A percentile compares a stretch with the other conserved stretches of the same genome.
Conservation (phyloP, 306 rosid species). For the Fragaria nilgerrensis region DNA sequence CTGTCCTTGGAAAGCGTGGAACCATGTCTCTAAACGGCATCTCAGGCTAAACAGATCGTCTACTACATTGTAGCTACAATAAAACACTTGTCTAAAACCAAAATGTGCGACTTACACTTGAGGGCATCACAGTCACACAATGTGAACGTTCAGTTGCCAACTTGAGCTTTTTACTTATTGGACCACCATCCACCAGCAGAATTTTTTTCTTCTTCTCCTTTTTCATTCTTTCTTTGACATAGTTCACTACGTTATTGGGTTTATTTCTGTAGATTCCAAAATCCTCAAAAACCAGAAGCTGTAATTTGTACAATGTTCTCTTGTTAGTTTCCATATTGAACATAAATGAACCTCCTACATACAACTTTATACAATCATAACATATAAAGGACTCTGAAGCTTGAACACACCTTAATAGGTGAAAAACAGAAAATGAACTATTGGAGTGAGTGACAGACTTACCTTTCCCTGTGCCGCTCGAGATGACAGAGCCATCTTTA, state of each 20-base stretch:
- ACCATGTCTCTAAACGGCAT: conserved; percentile 1
- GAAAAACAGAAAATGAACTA: not conserved
- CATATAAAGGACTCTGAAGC: not conserved
- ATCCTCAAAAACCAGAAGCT: conserved; percentile 88
- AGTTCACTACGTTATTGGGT: conserved; percentile 70
- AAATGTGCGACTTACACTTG: conserved; percentile 55
- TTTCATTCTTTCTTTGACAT: conserved; percentile 31
- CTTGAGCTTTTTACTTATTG: conserved; percentile 66
- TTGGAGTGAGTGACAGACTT: conserved; percentile 23
- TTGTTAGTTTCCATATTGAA: conserved; percentile 14
- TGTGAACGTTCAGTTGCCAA: conserved; percentile 87
- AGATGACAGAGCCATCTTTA: conserved; percentile 81
- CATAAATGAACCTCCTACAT: not conserved
- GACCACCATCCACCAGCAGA: conserved; percentile 72
- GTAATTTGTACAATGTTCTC: conserved; percentile 24
- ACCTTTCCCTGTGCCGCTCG: conserved; percentile 98
- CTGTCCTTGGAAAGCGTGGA: not conserved
- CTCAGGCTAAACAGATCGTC: conserved; percentile 3
- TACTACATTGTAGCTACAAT: not conserved
- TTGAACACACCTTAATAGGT: not conserved
- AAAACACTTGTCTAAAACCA: conserved; percentile 17
- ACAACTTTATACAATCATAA: not conserved
- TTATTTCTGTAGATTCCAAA: conserved; percentile 78
- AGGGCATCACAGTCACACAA: conserved; percentile 74
- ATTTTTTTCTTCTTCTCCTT: conserved; percentile 69